Percentiles rank a stretch among this genome's conserved stretches.
Evolutionary conservation across 371 early-diverging fungal species (phyloP).

Genomic region (Coemansia sp.): DNA sequence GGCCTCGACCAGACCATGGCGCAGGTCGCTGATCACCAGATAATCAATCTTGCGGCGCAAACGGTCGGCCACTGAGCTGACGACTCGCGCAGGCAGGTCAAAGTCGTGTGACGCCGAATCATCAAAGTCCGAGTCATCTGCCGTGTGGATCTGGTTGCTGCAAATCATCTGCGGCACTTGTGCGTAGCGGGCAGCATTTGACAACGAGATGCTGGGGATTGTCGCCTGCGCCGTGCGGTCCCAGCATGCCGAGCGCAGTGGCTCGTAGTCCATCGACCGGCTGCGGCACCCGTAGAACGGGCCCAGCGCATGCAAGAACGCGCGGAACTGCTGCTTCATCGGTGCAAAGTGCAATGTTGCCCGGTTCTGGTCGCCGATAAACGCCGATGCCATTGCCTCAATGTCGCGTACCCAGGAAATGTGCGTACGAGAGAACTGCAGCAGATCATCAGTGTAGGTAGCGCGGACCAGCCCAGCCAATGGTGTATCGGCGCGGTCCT

Average conservation of each 20-base stretch:
- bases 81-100: conserved; percentile 6
- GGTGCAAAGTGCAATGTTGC: conserved; percentile 62
- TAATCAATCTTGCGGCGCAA: conserved; percentile 28
- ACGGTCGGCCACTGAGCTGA: conserved; percentile 22
- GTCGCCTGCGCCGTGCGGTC: conserved; percentile 42
- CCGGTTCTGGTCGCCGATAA: conserved; percentile 58
- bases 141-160: conserved; percentile 27
- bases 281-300: conserved; percentile 64
- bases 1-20: conserved; percentile 35
- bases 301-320: conserved; percentile 69
- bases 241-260: conserved; percentile 68
- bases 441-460: conserved; percentile 62
- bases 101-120: conserved; percentile 33
- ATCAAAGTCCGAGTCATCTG: conserved; percentile 25
- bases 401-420: conserved; percentile 62
- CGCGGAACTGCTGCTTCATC: conserved; percentile 64
- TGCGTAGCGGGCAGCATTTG: conserved; percentile 36
- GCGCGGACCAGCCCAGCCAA: conserved; percentile 46
- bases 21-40: conserved; percentile 30
- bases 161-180: conserved; percentile 36
- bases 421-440: conserved; percentile 61
- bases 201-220: conserved; percentile 46
- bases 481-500: conserved; percentile 50
- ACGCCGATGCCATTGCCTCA: conserved; percentile 60
- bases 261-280: conserved; percentile 72